A percentile compares a stretch with the other conserved stretches of the same genome.
These are phyloP conservation scores for Mucor plumbeus DNA, from an alignment of 371 early-diverging fungal genomes.

Conservation along the genomic window DNA sequence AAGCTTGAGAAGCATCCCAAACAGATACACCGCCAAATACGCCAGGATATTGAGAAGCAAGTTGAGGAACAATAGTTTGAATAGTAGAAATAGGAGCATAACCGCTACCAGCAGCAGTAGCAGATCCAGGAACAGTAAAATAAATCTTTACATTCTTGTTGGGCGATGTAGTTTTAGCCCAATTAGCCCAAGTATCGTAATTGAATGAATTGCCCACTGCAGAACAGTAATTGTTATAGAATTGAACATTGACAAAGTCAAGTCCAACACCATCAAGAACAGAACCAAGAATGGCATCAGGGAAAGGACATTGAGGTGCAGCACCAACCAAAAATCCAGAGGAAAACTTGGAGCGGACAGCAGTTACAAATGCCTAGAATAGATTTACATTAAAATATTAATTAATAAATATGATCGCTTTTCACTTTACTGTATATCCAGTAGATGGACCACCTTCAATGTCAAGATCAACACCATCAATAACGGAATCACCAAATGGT, in stretches of 20 bases:
- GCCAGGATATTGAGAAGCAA: conserved; percentile 43
- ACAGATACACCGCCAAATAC: conserved; percentile 73
- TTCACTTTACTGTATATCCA: conserved; percentile 48
- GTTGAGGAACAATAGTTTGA: conserved; percentile 35
- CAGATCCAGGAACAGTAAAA: conserved; percentile 66
- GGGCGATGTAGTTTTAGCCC: conserved; percentile 55
- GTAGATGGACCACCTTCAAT: conserved; percentile 65
- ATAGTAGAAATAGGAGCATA: conserved; percentile 53
- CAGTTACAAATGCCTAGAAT: conserved; percentile 24
- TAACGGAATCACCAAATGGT: conserved; percentile 63
- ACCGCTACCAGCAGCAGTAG: conserved; percentile 67
- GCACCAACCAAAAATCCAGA: conserved; percentile 58
- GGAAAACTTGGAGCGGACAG: conserved; percentile 56
- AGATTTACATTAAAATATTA: not conserved
- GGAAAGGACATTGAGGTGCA: conserved; percentile 80
- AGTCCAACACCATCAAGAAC: conserved; percentile 51
- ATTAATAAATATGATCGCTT: no score
- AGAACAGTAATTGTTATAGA: conserved; percentile 77
- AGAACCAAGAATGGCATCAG: conserved; percentile 59
- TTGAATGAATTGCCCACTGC: conserved; percentile 62
- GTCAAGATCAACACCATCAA: conserved; percentile 78
- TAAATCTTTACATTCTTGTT: conserved; percentile 67
- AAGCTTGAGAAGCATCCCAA: conserved; percentile 65
- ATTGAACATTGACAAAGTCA: conserved; percentile 72
- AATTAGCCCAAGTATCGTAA: conserved; percentile 66